These are phyloP conservation scores for Dictyostelium citrinum DNA, from an alignment of 78 protist genomes.

Conservation along the genomic window DNA sequence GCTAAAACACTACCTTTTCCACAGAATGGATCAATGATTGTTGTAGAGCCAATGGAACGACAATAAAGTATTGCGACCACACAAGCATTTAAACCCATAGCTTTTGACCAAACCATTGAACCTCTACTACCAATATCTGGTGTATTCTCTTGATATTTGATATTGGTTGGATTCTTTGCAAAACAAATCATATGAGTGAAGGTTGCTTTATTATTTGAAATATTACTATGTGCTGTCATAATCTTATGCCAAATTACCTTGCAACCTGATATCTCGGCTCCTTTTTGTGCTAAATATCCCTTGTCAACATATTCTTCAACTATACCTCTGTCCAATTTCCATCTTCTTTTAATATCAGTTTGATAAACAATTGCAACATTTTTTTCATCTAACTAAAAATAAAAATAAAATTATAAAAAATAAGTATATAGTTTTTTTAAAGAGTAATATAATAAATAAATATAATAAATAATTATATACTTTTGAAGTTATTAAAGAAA, in stretches of 20 bases:
- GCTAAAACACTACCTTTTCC: conserved; percentile 59
- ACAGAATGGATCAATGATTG: conserved; percentile 40
- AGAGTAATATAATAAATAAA: too few relatives aligned
- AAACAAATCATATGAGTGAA: conserved; percentile 67
- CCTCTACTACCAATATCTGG: conserved; percentile 45
- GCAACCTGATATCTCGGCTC: conserved; percentile 43
- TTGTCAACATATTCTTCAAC: conserved; percentile 48
- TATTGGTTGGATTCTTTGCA: conserved; percentile 3
- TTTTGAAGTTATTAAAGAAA: conserved; percentile 23
- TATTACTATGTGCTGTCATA: background rate
- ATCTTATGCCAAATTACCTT: conserved; percentile 57
- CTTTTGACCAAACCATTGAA: conserved; percentile 43
- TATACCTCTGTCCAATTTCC: background rate
- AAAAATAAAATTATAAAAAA: background rate
- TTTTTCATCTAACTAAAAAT: conserved; percentile 17
- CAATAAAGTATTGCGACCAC: background rate
- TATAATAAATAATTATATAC: too few relatives aligned
- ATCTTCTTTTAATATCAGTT: conserved; percentile 51
- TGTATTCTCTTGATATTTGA: conserved; percentile 28
- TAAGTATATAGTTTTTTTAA: too few relatives aligned
- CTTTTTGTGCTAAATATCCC: conserved; percentile 20
- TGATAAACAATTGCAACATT: conserved; percentile 77
- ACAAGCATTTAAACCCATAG: conserved; percentile 69
- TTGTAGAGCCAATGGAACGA: background rate
- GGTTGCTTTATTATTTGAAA: conserved; percentile 16